Percentiles rank a stretch among this genome's conserved stretches.
Evolutionary conservation across 345 rosid species (phyloP).

Genomic region (Passiflora organensis): DNA sequence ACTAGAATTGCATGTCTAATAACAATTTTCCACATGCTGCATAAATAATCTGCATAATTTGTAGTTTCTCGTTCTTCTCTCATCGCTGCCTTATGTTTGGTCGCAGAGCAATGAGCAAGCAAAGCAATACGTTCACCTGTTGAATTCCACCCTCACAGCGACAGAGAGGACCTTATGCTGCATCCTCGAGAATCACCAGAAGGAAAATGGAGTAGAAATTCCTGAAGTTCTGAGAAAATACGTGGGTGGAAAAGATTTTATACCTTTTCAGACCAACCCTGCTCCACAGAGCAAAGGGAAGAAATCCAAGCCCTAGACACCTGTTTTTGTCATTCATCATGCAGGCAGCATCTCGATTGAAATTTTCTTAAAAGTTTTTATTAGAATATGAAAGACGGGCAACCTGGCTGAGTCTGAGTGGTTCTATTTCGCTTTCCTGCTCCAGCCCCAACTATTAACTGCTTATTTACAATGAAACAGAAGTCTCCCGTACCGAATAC

Average conservation of each 20-base stretch:
- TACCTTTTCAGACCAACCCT: neutral
- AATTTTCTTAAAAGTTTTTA: neutral
- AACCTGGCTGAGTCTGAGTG: too few relatives aligned
- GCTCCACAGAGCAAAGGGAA: constrained; percentile 16
- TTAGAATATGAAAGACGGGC: too few relatives aligned
- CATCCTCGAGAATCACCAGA: constrained; percentile 77
- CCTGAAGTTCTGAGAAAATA: constrained; percentile 49
- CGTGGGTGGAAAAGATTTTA: constrained; percentile 46
- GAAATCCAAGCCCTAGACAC: constrained; percentile 13
- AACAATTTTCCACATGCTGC: too few relatives aligned
- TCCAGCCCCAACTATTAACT: too few relatives aligned
- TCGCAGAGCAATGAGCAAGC: constrained; percentile 58
- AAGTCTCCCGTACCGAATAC: too few relatives aligned
- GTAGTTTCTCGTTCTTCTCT: neutral
- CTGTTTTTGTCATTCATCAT: neutral
- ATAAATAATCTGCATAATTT: neutral
- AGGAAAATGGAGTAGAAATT: constrained; percentile 64
- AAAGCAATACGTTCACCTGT: constrained; percentile 65
- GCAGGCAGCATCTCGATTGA: neutral
- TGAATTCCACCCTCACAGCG: constrained; percentile 79
- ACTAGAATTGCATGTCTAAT: too few relatives aligned
- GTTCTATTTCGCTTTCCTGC: too few relatives aligned
- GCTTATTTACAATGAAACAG: neutral
- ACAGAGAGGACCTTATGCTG: constrained; percentile 82
- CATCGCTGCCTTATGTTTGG: neutral